Base-by-base conservation (phyloP, 768 basidiomycete species). In the Xerocomus spinulosus region DNA sequence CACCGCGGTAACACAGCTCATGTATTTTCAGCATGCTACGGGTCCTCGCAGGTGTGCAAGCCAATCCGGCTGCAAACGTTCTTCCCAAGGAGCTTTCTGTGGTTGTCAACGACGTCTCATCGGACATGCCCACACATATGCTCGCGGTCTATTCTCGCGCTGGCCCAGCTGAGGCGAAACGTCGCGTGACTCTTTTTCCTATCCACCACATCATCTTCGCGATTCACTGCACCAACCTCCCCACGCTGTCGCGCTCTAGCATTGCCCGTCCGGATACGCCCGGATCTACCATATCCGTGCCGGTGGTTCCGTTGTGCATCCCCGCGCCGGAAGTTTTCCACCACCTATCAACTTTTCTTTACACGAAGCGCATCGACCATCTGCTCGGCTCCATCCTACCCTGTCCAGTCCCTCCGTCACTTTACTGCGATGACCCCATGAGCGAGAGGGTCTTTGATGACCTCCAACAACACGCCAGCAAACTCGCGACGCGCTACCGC, bases 271-370 rank as follows among this genome's bases (percentile, higher is more conserved):
- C 57, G 0, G 53, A 48, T 0, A 15, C 15, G 0, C n/a, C 47
- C 2, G 67, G 65, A 7, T 53, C 61, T 12, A 56, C 54, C 2
- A 26, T 65, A 0, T 51, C 55, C 2, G 23, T 91, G 5, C 87
- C 89, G 18, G 78, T 91, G 15, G 72, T 89, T 12, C 82, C 81
- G 2, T 67, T 92, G 55, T 72, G 78, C 34, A 73, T 92, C 12
- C 88, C 89, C 2, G 82, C 84, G 2, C 80, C 85, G 0, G 74
- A 77, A 2, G 79, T 85, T 0, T 90, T 89, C 68, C 68, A 79
- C 9, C 66, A 80, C 26, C 71, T 92, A 9, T 80, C 81, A 54
- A 64, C 71, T 0, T 89, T 77, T 71, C 71, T 92, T 54, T 88
- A 92, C 69, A 77, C 76, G 23, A 81, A 85, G 59, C 76, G 79